Evolutionary conservation across 164 flowering plant genomes (phyloP).

Genomic region (Macadamia tetraphylla): DNA sequence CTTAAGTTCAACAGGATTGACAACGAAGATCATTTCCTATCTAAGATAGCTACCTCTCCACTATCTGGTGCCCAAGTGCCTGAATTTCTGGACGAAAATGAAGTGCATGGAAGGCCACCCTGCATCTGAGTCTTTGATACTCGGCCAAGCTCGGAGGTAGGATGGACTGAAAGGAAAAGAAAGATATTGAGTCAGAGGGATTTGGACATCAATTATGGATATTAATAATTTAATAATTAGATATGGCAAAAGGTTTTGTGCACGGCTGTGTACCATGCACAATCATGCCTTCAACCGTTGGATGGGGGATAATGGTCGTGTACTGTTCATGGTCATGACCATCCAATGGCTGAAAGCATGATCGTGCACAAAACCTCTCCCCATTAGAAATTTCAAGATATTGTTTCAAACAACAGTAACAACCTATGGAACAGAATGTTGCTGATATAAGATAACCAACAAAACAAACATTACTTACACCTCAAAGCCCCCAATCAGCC

Average conservation of each 20-base stretch:
- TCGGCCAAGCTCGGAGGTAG: conserved; percentile 80
- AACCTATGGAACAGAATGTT: not conserved
- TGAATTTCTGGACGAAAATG: conserved; percentile 78
- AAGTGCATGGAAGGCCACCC: conserved; percentile 96
- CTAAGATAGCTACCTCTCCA: conserved; percentile 51
- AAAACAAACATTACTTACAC: too few relatives aligned
- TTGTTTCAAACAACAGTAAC: not conserved
- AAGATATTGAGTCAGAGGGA: not conserved
- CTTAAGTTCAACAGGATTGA: not conserved
- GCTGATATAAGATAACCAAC: not conserved
- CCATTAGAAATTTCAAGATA: not conserved
- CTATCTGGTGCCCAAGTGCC: conserved; percentile 63
- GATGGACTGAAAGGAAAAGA: conserved; percentile 48
- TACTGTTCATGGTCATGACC: too few relatives aligned
- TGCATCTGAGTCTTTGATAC: conserved; percentile 88
- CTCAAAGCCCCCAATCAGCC: not conserved
- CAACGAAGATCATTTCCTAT: not conserved
- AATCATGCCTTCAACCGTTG: too few relatives aligned
- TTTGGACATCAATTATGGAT: not conserved
- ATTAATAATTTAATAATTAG: not conserved
- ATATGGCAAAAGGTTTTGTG: too few relatives aligned
- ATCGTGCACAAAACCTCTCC: too few relatives aligned
- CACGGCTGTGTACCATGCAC: too few relatives aligned
- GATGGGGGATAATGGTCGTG: too few relatives aligned
- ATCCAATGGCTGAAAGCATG: too few relatives aligned